phyloP scores from a whole-genome alignment of 2,329 filamentous ascomycete genomes.

The Penicillium sp. region DNA sequence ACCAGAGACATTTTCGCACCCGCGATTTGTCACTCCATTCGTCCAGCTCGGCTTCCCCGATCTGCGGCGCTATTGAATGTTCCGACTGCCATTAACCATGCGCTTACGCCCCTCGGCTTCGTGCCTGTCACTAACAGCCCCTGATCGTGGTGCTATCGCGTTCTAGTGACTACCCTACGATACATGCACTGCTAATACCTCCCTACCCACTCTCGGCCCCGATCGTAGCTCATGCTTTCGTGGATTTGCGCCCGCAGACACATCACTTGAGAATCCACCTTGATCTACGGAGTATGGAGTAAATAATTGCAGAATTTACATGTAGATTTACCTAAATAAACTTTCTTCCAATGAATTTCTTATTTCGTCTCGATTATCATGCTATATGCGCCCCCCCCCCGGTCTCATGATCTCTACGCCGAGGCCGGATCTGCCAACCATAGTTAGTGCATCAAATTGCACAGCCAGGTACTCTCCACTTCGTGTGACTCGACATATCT shows the following conservation, averaged over 20 bases:
- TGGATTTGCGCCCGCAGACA: not conserved
- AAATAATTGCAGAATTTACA: no score
- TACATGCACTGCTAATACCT: no score
- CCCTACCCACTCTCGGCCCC: not conserved
- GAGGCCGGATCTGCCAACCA: no score
- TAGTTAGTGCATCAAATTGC: slow-evolving; percentile 1
- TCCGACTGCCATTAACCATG: slow-evolving; percentile 13
- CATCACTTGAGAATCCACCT: not conserved
- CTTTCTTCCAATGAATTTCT: no score
- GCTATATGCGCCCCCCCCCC: no score
- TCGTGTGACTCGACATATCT: slow-evolving; percentile 7
- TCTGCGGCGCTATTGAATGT: slow-evolving; percentile 23
- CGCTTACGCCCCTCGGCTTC: slow-evolving; percentile 11
- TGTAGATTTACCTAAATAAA: no score
- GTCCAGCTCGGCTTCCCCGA: slow-evolving; percentile 14
- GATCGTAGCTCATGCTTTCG: not conserved
- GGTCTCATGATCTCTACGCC: slow-evolving; percentile 1
- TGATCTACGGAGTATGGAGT: no score
- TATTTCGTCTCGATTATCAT: no score
- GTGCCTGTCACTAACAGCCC: slow-evolving; percentile 18
- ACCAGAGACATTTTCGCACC: slow-evolving; percentile 1
- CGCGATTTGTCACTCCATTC: slow-evolving; percentile 15
- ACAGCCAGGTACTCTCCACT: slow-evolving; percentile 9
- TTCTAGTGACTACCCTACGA: slow-evolving; percentile 1
- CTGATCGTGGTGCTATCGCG: not conserved